Evolutionary conservation across 177 flowering plant genomes (phyloP).

Genomic region (Vitis hybrid): DNA sequence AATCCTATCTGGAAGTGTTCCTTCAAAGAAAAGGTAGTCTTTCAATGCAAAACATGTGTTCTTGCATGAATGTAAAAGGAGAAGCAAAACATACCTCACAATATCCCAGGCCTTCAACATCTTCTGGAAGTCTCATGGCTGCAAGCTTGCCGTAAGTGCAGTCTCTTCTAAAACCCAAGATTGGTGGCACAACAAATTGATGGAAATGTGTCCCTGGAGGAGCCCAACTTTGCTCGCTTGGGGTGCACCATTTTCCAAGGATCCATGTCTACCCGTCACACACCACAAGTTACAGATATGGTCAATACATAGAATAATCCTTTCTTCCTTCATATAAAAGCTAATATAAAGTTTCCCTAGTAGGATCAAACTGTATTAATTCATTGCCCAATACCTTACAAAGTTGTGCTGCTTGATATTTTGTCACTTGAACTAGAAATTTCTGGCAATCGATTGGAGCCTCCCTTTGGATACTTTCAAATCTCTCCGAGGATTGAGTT

Average conservation of each 20-base stretch:
- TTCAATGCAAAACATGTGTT: too few species aligned
- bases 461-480: not conserved
- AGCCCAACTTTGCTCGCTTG: constrained; percentile 80
- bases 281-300: too few species aligned
- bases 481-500: not conserved
- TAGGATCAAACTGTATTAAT: too few species aligned
- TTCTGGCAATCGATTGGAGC: not conserved
- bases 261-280: constrained; percentile 70
- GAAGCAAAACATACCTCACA: constrained; percentile 66
- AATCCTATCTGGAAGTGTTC: too few species aligned
- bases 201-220: constrained; percentile 88
- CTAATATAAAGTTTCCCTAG: too few species aligned
- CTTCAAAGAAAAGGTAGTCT: too few species aligned
- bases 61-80: too few species aligned
- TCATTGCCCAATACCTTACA: not conserved
- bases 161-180: constrained; percentile 64
- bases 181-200: constrained; percentile 92
- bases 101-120: constrained; percentile 71
- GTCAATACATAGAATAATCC: too few species aligned
- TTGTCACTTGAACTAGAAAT: constrained; percentile 1
- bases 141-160: constrained; percentile 92
- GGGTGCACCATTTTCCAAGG: constrained; percentile 90
- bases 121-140: constrained; percentile 85
- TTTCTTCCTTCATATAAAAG: too few species aligned
- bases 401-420: not conserved